Evolutionary conservation across 1,284 basidiomycete species (phyloP), one percentile per base, ranked within the genome.

Genomic region (Agaricales sp.): DNA sequence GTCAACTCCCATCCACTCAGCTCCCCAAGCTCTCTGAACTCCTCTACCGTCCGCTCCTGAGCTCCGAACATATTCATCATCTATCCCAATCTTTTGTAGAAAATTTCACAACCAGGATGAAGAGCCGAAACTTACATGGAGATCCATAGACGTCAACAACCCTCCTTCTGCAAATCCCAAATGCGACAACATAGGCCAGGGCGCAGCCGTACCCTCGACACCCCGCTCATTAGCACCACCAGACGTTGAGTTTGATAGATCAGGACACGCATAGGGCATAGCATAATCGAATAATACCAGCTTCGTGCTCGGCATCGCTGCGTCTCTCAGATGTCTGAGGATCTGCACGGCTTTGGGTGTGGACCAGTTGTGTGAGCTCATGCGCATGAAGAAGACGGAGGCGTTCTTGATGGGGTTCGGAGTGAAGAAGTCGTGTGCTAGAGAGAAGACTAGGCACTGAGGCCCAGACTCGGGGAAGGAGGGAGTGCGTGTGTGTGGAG

Each of bases 361-460:
- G 16, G 54, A 46, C 60, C 61, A 63, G 52, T 63, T 58, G 52
- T 64, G 61, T 2, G 56, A 52, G 47, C 61, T 58, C 16, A 51
- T 50, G 13, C 60, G 53, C 14, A 64, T 47, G 20, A 62, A 38
- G 52, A 56, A 61, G 6, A 61, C 55, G 12, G 52, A 53, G 1
- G 60, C 58, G 19, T 51, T 45, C 21, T 53, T 53, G 43, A 58
- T 52, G 1, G 61, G 56, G 47, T 64, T 60, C 4, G 44, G 22
- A 13, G 44, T 45, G 50, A 66, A 63, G 52, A 62, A 64, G 51
- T 62, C 58, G 45, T 63, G 59, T 4, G 47, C 59, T 63, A n/a
- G 48, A 22, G 45, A 51, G 39, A 19, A 20, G 23, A 46, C 25
- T 11, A 30, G 30, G 24, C 30, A n/a, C n/a, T n/a, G n/a, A n/a